These are phyloP conservation scores for Reutealis trisperma DNA, from an alignment of 345 rosid genomes.

Conservation along the genomic window DNA sequence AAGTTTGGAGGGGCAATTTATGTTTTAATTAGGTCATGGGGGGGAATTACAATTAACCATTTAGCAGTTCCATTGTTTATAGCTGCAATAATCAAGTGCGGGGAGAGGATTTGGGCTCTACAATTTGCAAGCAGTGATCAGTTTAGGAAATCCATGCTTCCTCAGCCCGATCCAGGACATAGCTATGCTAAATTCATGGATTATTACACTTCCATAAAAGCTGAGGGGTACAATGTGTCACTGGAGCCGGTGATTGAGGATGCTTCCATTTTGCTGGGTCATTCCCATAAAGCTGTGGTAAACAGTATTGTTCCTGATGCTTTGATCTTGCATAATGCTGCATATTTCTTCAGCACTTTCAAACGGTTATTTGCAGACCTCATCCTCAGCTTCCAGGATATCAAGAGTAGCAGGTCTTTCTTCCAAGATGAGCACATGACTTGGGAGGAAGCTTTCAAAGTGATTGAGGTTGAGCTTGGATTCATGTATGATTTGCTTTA, in stretches of 20 bases:
- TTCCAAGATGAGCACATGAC: slow-evolving; percentile 1
- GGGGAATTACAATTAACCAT: slow-evolving; percentile 1
- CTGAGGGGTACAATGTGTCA: slow-evolving; percentile 14
- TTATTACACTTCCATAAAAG: background rate
- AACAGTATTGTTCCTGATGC: background rate
- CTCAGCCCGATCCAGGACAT: slow-evolving; percentile 5
- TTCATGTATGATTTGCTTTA: slow-evolving; percentile 33
- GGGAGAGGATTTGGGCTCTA: slow-evolving; percentile 17
- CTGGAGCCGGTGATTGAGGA: slow-evolving; percentile 8
- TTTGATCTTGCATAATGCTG: slow-evolving; percentile 4
- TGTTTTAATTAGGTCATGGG: slow-evolving; percentile 11
- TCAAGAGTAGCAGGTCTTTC: slow-evolving; percentile 1
- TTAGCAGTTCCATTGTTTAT: background rate
- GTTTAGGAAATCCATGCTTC: slow-evolving; percentile 1
- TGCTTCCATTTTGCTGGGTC: background rate
- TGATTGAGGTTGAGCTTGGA: slow-evolving; percentile 15
- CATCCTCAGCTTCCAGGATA: slow-evolving; percentile 16
- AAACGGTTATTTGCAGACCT: slow-evolving; percentile 18
- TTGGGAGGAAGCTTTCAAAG: slow-evolving; percentile 9
- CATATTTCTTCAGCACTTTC: slow-evolving; percentile 4
- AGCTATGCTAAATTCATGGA: slow-evolving; percentile 9
- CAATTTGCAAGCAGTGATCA: slow-evolving; percentile 13
- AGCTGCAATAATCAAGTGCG: slow-evolving; percentile 16
- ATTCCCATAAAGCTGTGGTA: background rate
- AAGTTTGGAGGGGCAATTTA: slow-evolving; percentile 15